Conservation (phyloP, 192 early-diverging fungal genomes). For the Coemansia sp. region DNA sequence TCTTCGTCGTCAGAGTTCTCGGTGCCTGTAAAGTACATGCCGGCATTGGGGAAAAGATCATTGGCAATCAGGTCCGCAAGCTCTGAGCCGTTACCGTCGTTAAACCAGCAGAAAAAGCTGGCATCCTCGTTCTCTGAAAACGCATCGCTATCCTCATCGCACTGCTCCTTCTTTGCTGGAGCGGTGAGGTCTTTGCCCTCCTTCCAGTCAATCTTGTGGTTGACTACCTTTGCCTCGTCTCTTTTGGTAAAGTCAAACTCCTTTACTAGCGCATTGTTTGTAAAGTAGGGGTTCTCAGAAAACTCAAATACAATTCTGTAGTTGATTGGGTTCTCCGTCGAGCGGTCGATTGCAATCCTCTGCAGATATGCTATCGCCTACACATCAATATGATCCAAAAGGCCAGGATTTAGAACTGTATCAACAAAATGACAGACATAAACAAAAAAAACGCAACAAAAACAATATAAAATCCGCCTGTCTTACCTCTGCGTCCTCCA, state of each 20-base stretch:
- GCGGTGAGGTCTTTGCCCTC: constrained; percentile 58
- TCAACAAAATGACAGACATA: not conserved
- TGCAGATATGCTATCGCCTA: constrained; percentile 80
- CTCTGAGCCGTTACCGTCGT: constrained; percentile 51
- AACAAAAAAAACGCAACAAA: not conserved
- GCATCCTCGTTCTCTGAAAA: constrained; percentile 47
- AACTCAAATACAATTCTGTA: constrained; percentile 61
- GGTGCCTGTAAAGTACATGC: constrained; percentile 89
- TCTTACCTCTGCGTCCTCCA: constrained; percentile 51
- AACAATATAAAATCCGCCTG: not conserved
- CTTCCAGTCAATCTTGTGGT: constrained; percentile 63
- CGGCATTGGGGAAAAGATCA: constrained; percentile 72
- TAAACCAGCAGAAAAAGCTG: constrained; percentile 57
- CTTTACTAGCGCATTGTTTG: constrained; percentile 58
- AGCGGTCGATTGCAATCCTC: constrained; percentile 68
- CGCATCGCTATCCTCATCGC: constrained; percentile 47
- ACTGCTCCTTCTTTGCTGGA: constrained; percentile 35
- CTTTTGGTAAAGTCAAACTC: constrained; percentile 63
- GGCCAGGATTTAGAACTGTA: not conserved
- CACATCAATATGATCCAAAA: not conserved
- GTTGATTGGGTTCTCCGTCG: constrained; percentile 51
- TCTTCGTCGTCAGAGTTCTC: constrained; percentile 67
- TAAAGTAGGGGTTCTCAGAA: constrained; percentile 59
- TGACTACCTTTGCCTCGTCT: constrained; percentile 57
- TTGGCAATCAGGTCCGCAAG: constrained; percentile 51